A percentile compares a stretch with the other conserved stretches of the same genome.
These are phyloP conservation scores for Trichophyton equinum DNA, from an alignment of 2,329 filamentous ascomycete genomes.

Conservation along the genomic window DNA sequence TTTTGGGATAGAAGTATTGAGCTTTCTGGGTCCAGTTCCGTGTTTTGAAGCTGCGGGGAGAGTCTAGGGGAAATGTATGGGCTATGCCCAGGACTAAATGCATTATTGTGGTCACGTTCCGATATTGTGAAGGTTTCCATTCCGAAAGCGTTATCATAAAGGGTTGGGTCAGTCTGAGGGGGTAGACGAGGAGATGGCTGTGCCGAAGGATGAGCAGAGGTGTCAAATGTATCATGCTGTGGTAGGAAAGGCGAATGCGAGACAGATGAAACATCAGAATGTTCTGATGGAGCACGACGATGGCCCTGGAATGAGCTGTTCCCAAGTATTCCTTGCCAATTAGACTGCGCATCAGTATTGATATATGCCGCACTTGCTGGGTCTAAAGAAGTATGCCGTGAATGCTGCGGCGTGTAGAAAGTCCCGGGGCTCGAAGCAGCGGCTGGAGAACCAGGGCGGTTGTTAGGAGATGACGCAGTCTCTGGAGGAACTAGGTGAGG, in stretches of 20 bases:
- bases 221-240: constrained; percentile 67
- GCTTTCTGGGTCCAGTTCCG: constrained; percentile 41
- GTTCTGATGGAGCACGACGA: constrained; percentile 75
- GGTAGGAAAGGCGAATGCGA: constrained; percentile 71
- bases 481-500: constrained; percentile 11
- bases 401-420: constrained; percentile 44
- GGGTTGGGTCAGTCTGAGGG: constrained; percentile 53
- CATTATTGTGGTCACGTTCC: constrained; percentile 43
- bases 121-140: constrained; percentile 72
- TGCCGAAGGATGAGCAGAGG: constrained; percentile 34
- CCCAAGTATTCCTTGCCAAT: constrained; percentile 46
- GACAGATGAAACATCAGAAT: constrained; percentile 77
- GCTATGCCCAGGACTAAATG: constrained; percentile 53
- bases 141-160: constrained; percentile 66
- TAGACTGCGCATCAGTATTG: constrained; percentile 37
- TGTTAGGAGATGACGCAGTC: constrained; percentile 6
- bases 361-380: constrained; percentile 48
- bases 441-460: constrained; percentile 8
- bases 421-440: constrained; percentile 9
- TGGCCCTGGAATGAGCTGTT: constrained; percentile 62
- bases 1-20: constrained; percentile 37
- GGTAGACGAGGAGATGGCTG: constrained; percentile 59
- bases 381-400: constrained; percentile 49
- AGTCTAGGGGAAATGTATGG: constrained; percentile 57
- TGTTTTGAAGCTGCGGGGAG: constrained; percentile 55